Base-by-base conservation (phyloP, 345 rosid species). In the Populus nigra region DNA sequence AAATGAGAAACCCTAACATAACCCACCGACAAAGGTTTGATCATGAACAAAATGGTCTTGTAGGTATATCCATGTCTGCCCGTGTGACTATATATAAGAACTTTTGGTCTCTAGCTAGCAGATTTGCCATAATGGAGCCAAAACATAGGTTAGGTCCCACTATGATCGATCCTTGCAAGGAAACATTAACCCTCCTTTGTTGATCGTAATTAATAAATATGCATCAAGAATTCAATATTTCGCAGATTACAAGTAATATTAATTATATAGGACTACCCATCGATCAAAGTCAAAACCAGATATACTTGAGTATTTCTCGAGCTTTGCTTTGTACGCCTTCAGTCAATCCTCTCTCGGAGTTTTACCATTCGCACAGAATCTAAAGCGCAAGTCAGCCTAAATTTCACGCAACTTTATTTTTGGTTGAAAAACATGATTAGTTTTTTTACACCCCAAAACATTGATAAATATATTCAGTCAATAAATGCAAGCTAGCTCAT, bases 251-350 rank as follows among this genome's bases (percentile, higher is more conserved):
- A 18, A 67, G 71, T 41, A 79, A 59, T 23, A 4, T 33, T 33
- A 59, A 3, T 59, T n/a, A 59, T 59, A 3, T 10, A 79, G 36
- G 61, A n/a, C 71, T 13, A 29, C 5, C 25, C 67, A 20, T 59
- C n/a, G n/a, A n/a, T n/a, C 45, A 75, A 84, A 80, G 86, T 84
- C 86, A 84, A 78, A 65, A 80, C 29, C n/a, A 22, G 5, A 36
- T 68, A 75, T 39, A 23, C 45, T 74, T 80, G 43, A 71, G 74
- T 71, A 67, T 82, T 73, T 79, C 85, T 84, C 87, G 87, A 82
- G 81, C 83, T 77, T 76, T 62, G 74, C 83, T 84, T 78, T 27
- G 65, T 62, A 75, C 72, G 17, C 11, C 25, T 10, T 31, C 33
- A n/a, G 29, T 57, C 63, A 57, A 57, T 57, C 31, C 74, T 27